These are phyloP conservation scores for Phlyctochytrium bullatum DNA, from an alignment of 192 early-diverging fungal genomes.

Conservation along the genomic window DNA sequence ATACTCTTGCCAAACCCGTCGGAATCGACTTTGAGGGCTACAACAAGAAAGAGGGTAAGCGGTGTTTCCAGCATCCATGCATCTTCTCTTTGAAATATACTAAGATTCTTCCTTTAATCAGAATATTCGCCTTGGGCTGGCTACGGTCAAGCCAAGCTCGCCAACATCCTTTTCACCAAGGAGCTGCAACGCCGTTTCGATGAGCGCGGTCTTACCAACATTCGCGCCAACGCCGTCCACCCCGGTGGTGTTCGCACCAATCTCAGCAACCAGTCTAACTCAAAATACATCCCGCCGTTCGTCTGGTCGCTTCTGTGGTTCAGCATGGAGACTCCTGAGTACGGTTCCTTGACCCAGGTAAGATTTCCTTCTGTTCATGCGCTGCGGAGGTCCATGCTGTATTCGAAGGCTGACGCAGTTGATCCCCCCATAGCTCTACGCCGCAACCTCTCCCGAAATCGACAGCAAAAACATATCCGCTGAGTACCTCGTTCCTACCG, in stretches of 20 bases:
- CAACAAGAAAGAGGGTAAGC: constrained; percentile 7
- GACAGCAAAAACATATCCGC: constrained; percentile 16
- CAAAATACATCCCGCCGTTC: neutral
- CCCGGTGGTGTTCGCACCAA: constrained; percentile 29
- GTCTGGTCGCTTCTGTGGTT: neutral
- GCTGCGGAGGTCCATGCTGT: neutral
- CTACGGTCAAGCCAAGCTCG: constrained; percentile 40
- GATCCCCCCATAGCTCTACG: constrained; percentile 15
- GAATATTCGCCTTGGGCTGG: constrained; percentile 24
- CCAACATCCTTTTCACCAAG: constrained; percentile 37
- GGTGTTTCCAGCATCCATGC: too few species aligned
- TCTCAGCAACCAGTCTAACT: neutral
- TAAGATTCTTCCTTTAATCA: neutral
- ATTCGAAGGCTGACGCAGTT: too few species aligned
- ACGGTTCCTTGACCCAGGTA: neutral
- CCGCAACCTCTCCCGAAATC: constrained; percentile 20
- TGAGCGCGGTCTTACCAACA: constrained; percentile 7
- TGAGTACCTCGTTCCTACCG: constrained; percentile 21
- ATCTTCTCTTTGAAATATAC: neutral
- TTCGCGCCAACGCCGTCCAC: constrained; percentile 26
- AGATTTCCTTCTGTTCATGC: neutral
- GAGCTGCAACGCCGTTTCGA: constrained; percentile 6
- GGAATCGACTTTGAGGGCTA: neutral
- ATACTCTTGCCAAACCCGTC: neutral
- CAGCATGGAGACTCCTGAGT: neutral